Base-by-base conservation (phyloP, 805 yeast species). In the Clavispora vitiphila region DNA sequence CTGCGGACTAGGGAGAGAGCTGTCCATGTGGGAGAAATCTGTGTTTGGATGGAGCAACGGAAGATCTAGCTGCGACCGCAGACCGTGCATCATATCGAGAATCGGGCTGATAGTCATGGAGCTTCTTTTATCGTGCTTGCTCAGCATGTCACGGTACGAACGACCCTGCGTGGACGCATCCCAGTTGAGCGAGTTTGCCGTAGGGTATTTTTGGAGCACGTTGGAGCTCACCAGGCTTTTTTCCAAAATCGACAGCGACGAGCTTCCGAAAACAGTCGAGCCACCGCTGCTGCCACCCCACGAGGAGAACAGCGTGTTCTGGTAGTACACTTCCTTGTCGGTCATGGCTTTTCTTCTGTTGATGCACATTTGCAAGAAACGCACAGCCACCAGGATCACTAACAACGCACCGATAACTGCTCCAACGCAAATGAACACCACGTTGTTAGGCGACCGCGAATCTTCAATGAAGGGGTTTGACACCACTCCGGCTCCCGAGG, bases 71-170 rank as follows among this genome's bases (percentile, higher is more conserved):
- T 43, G 47, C 2, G 48, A 43, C 22, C 46, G 38, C 9, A 46
- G 42, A 5, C 43, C 36, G 37, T 44, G 38, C 58, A 60, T 58
- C 31, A 71, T 48, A 42, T 72, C 62, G 45, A 67, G 67, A 4
- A 77, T 74, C 2, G 82, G 82, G 20, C 80, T 74, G 15, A 77
- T 64, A 44, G 74, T 75, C 73, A 77, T 62, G 4, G 80, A 74
- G 9, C 61, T 58, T 45, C 79, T 54, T 16, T 64, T 57, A 34
- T 44, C 47, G 26, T 39, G 32, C 24, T 30, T 39, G 38, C 27
- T 51, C 46, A 34, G 60, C 57, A 45, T 43, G 12, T 62, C 59
- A 19, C 61, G 48, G 41, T 64, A 65, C 6, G 64, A n/a, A 14
- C 62, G 47, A 11, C 67, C 68, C 25, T 46, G 62, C n/a, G 48